Conservation (phyloP, 495 filamentous ascomycete species). For the Geoglossum glabrum region DNA sequence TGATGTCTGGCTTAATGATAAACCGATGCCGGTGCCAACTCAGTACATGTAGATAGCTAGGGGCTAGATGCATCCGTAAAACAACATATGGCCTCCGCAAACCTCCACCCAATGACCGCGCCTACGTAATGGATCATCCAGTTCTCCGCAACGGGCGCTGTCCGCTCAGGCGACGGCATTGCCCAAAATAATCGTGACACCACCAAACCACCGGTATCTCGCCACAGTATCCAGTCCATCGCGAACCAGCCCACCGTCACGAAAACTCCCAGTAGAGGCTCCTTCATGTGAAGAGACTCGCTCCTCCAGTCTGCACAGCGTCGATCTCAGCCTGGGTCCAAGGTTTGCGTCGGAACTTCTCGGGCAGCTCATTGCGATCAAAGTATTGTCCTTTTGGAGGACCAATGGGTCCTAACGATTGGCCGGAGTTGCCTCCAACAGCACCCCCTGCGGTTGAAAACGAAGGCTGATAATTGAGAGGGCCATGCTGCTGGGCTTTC, state of each 20-base stretch:
- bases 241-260: background rate
- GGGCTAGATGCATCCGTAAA: background rate
- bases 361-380: constrained; percentile 72
- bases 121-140: background rate
- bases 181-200: background rate
- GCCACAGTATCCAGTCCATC: background rate
- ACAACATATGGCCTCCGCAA: background rate
- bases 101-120: background rate
- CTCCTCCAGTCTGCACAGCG: constrained; percentile 81
- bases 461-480: constrained; percentile 39
- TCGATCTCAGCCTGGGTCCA: constrained; percentile 76
- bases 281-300: constrained; percentile 38
- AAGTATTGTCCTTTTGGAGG: constrained; percentile 60
- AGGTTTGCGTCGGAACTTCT: constrained; percentile 54
- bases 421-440: constrained; percentile 45
- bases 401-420: constrained; percentile 46
- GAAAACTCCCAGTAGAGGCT: background rate
- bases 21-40: background rate
- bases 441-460: constrained; percentile 23
- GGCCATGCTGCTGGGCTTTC: constrained; percentile 86
- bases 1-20: background rate
- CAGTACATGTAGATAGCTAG: background rate
- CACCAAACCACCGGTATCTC: background rate
- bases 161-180: too few relatives aligned
- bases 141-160: background rate